Percentiles rank a stretch among this genome's conserved stretches.
Conservation (phyloP, 2,329 filamentous ascomycete species). For the Xylaria sp. region DNA sequence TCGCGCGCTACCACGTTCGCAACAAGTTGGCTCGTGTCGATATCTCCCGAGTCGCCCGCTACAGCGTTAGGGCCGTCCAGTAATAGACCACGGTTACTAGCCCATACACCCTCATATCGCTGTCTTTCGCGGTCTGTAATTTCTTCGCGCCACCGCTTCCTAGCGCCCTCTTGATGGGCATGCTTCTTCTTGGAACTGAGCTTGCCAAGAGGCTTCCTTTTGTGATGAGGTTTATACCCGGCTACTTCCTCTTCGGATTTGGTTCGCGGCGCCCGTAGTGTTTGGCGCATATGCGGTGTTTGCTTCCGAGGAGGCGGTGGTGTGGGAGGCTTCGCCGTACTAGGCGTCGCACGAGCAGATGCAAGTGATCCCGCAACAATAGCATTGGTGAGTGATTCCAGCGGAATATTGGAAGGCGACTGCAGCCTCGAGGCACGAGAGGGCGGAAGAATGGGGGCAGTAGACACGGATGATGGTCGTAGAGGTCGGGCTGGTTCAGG, state of each 20-base stretch:
- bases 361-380: slow-evolving; percentile 81
- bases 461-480: slow-evolving; percentile 37
- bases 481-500: slow-evolving; percentile 37
- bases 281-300: slow-evolving; percentile 70
- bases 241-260: slow-evolving; percentile 64
- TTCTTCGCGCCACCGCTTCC: slow-evolving; percentile 80
- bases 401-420: slow-evolving; percentile 57
- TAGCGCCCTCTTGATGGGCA: slow-evolving; percentile 79
- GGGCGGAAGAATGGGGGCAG: slow-evolving; percentile 13
- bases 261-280: slow-evolving; percentile 68
- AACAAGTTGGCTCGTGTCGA: slow-evolving; percentile 62
- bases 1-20: slow-evolving; percentile 76
- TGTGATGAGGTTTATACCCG: slow-evolving; percentile 54
- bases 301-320: slow-evolving; percentile 56
- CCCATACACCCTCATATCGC: slow-evolving; percentile 86
- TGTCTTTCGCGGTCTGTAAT: slow-evolving; percentile 79
- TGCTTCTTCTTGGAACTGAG: slow-evolving; percentile 69
- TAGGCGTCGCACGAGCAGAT: slow-evolving; percentile 63
- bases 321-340: slow-evolving; percentile 55
- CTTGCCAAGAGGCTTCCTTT: slow-evolving; percentile 63
- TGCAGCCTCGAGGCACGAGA: slow-evolving; percentile 30
- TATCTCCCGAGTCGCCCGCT: slow-evolving; percentile 28
- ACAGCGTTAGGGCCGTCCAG: slow-evolving; percentile 42
- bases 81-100: slow-evolving; percentile 76
- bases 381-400: slow-evolving; percentile 76